A percentile compares a stretch with the other conserved stretches of the same genome.
Conservation (phyloP, 2,329 filamentous ascomycete genomes). For the Tolypocladium album region DNA sequence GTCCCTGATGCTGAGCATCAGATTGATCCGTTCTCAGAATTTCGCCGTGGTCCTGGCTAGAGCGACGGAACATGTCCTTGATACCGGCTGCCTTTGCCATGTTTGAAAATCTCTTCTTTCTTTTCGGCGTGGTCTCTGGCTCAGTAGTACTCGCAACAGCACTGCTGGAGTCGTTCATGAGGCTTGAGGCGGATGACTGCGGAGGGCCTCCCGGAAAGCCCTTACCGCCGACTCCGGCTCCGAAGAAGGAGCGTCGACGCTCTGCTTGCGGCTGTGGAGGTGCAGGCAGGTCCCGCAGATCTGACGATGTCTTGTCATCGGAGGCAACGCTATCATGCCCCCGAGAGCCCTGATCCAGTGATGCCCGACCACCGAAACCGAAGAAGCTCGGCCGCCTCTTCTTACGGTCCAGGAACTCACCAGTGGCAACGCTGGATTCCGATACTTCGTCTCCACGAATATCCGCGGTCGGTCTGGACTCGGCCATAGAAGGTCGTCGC, state of each 20-base stretch:
- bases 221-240: slow-evolving; percentile 13
- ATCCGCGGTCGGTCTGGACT: slow-evolving; percentile 5
- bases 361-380: slow-evolving; percentile 13
- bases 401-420: slow-evolving; percentile 23
- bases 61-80: slow-evolving; percentile 15
- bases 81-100: slow-evolving; percentile 20
- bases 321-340: background rate
- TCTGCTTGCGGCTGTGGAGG: slow-evolving; percentile 15
- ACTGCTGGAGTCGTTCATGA: slow-evolving; percentile 10
- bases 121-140: slow-evolving; percentile 12
- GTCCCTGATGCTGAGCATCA: background rate
- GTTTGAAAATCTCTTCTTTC: slow-evolving; percentile 38
- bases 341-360: slow-evolving; percentile 8
- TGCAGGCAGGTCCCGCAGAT: slow-evolving; percentile 7
- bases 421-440: slow-evolving; percentile 27
- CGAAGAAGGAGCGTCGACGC: slow-evolving; percentile 29
- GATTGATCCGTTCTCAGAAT: background rate
- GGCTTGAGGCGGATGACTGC: slow-evolving; percentile 12
- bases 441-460: slow-evolving; percentile 28
- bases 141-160: background rate
- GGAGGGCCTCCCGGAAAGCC: slow-evolving; percentile 6
- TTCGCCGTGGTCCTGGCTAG: slow-evolving; percentile 8
- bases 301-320: slow-evolving; percentile 6
- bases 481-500: slow-evolving; percentile 16
- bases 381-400: slow-evolving; percentile 30